A percentile compares a stretch with the other conserved stretches of the same genome.
phyloP scores from a whole-genome alignment of 176 grass and related monocot genomes.

The Alopecurus myosuroides region DNA sequence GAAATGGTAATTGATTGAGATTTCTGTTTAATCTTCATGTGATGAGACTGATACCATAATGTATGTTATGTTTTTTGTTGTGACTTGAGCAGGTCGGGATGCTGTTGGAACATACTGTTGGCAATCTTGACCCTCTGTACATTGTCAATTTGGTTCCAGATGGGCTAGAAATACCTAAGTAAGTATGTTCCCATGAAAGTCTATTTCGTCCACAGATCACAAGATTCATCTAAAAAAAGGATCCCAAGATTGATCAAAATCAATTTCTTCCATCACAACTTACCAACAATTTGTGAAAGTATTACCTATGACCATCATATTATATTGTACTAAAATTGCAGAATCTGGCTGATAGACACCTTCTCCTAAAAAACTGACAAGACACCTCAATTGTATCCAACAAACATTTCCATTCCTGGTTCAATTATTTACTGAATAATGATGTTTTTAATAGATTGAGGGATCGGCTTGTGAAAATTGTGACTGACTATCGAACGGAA shows the following conservation, averaged over 20 bases:
- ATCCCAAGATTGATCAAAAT: too few relatives aligned
- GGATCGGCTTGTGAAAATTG: slow-evolving; percentile 92
- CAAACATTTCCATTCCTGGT: background rate
- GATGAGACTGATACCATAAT: background rate
- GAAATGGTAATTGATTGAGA: slow-evolving; percentile 71
- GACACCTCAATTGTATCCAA: background rate
- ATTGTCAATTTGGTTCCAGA: slow-evolving; percentile 95
- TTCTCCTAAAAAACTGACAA: background rate
- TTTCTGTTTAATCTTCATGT: slow-evolving; percentile 13
- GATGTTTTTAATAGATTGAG: slow-evolving; percentile 58
- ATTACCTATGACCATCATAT: background rate
- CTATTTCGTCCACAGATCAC: background rate
- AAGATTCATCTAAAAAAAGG: too few relatives aligned
- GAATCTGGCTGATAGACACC: background rate
- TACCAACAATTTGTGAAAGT: background rate
- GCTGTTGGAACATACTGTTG: slow-evolving; percentile 96
- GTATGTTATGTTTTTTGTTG: background rate
- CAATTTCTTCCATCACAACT: slow-evolving; percentile 4
- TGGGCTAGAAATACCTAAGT: slow-evolving; percentile 96
- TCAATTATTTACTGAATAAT: background rate
- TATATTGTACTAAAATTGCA: background rate
- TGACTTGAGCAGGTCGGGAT: slow-evolving; percentile 80
- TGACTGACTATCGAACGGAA: slow-evolving; percentile 96
- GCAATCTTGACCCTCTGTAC: slow-evolving; percentile 95
- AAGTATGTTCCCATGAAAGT: slow-evolving; percentile 32